Base-by-base conservation (phyloP, 257 asterid genomes). In the Solanum corneliomulleri region DNA sequence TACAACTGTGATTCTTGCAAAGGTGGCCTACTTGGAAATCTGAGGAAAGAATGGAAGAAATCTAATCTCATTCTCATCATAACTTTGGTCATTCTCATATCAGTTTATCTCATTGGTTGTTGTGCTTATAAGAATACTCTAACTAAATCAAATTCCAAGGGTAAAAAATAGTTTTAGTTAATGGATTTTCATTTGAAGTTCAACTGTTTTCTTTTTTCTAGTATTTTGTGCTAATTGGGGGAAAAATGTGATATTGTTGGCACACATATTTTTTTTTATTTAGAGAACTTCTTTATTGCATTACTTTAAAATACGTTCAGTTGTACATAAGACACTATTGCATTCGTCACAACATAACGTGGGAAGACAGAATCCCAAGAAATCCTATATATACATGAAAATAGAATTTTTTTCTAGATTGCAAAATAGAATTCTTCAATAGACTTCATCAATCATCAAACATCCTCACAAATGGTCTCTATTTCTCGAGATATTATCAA, bases 71-170 rank as follows among this genome's bases (percentile, higher is more conserved):
- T 96, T 71, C 93, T 96, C 88, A 96, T 96, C 37, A 85, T 95
- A 31, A 91, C 98, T 5, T 92, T 95, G 70, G 97, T 95, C 68
- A 91, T 94, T 62, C 87, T 96, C 87, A 96, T 95, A 14, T 93
- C 88, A 23, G 92, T 96, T 41, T 96, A 96, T 86, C 87, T 95
- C 15, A 85, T 96, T 13, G 99, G 93, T 5, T 96, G 98, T 91
- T 92, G 98, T 83, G 99, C 99, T 1, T 94, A 93, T 88, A 93
- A 89, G 87, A 96, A 95, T 84, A 98, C 98, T 13, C 96, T 93
- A 60, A 94, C 96, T 8, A 96, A 93, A 74, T 88, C 89, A 75
- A 92, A 44, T 78, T 25, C 84, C 64, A 78, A 45, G 52, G 45
- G 44, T 71, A 39, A 18, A 39, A 78, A 78, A 45, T 78, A 78